phyloP scores from a whole-genome alignment of 2,329 filamentous ascomycete species.

The Fusarium sarcochroum region DNA sequence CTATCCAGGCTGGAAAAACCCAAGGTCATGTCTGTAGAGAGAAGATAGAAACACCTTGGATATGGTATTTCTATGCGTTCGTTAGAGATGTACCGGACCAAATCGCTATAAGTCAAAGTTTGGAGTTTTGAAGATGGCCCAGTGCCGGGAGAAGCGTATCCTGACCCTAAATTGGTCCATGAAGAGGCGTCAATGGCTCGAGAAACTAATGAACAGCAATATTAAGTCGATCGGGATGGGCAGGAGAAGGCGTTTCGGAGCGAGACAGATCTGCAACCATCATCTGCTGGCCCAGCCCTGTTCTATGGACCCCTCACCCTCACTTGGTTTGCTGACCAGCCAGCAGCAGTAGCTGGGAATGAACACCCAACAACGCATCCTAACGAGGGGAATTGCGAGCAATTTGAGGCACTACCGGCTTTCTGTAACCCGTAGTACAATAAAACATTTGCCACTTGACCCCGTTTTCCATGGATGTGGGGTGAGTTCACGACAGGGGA shows the following conservation, averaged over 20 bases:
- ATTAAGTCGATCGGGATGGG: conserved; percentile 24
- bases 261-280: conserved; percentile 44
- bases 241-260: conserved; percentile 22
- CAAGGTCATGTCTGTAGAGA: not conserved
- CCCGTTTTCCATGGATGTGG: conserved; percentile 38
- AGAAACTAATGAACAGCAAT: conserved; percentile 13
- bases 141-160: conserved; percentile 2
- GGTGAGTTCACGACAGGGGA: conserved; percentile 39
- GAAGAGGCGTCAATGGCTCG: conserved; percentile 12
- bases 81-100: not conserved
- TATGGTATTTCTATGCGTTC: not conserved
- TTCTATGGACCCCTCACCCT: conserved; percentile 33
- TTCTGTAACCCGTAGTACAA: conserved; percentile 17
- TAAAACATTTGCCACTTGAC: conserved; percentile 38
- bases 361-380: conserved; percentile 10
- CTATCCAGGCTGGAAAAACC: not conserved
- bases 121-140: not conserved
- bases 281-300: conserved; percentile 26
- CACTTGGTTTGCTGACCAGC: conserved; percentile 25
- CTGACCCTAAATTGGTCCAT: not conserved
- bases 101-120: not conserved
- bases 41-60: not conserved
- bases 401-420: conserved; percentile 15
- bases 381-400: conserved; percentile 17
- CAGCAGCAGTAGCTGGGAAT: conserved; percentile 5